Evolutionary conservation across 2,329 filamentous ascomycete genomes (phyloP), one percentile per base, ranked within the genome.

Genomic region (Paracamarosporium sp.): DNA sequence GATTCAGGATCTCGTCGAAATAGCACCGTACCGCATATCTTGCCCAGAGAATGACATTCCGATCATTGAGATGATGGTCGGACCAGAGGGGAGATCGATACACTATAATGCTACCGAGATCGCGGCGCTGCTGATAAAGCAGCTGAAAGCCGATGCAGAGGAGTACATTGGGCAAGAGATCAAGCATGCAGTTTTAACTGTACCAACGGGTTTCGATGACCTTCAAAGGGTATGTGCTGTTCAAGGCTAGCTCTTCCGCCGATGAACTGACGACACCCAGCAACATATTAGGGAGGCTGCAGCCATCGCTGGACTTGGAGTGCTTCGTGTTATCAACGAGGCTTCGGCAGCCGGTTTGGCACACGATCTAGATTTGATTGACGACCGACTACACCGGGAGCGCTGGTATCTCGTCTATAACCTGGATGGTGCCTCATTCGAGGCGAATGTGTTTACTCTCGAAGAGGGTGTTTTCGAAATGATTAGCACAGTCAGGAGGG

Each of bases 191-290:
- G 90, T 97, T 73, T 92, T 97, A 65, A 97, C 93, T 62, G 93
- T 97, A 68, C 93, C 93, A 70, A 92, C 93, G 81, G 96, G 97
- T 85, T 97, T 97, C 91, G 97, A 96, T 83, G 93, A 97, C 84
- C 93, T 93, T 82, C 93, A 97, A 85, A 27, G 40, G 20, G 40
- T 25, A 43, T 11, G 40, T 43, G 20, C 15, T 24, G 40, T 3
- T 43, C 40, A 2, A 6, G 2, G 2, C 31, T 15, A n/a, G 31
- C 13, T 15, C 7, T 35, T n/a, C 5, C 31, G 12, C 31, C 11
- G 5, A 35, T n/a, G 11, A 15, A 43, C 3, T 43, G 8, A 43
- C 40, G 22, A 2, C 24, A 3, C 40, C 2, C 88, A 93, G 82
- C 92, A 96, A 82, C 93, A 93, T 61, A 97, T 93, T 81, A 97